phyloP scores from a whole-genome alignment of 208 protist species.

The Crithidia expoeki region DNA sequence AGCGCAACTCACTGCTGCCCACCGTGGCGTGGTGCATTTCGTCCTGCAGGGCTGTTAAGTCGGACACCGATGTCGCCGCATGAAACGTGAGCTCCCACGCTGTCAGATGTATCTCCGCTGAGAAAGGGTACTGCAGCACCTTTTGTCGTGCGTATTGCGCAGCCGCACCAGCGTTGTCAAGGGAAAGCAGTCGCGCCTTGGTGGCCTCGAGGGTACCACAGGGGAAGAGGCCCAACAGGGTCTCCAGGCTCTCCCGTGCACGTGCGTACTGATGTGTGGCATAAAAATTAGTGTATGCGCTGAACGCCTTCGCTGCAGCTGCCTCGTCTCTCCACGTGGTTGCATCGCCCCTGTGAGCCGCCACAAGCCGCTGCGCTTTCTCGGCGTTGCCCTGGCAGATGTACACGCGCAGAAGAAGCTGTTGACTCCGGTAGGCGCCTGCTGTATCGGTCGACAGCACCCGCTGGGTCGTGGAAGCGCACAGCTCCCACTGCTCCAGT shows the following conservation, averaged over 20 bases:
- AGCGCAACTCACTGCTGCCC: slow-evolving; percentile 39
- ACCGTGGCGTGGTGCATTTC: slow-evolving; percentile 29
- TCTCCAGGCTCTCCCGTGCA: slow-evolving; percentile 50
- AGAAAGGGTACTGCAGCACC: slow-evolving; percentile 37
- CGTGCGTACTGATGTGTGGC: slow-evolving; percentile 46
- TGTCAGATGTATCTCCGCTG: slow-evolving; percentile 49
- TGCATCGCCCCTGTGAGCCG: slow-evolving; percentile 28
- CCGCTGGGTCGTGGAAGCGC: slow-evolving; percentile 37
- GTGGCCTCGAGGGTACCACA: slow-evolving; percentile 61
- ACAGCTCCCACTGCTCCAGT: slow-evolving; percentile 53
- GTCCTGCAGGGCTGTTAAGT: slow-evolving; percentile 38
- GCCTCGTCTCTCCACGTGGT: slow-evolving; percentile 39
- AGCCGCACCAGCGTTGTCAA: slow-evolving; percentile 38
- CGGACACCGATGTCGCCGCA: slow-evolving; percentile 27
- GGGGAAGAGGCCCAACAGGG: slow-evolving; percentile 40
- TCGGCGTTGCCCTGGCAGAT: slow-evolving; percentile 37
- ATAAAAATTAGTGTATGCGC: slow-evolving; percentile 43
- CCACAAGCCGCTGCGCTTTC: slow-evolving; percentile 38
- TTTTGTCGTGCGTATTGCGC: slow-evolving; percentile 33
- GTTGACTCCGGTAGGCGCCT: slow-evolving; percentile 39
- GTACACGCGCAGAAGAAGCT: slow-evolving; percentile 42
- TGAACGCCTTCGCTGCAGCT: slow-evolving; percentile 43
- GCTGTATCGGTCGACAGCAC: slow-evolving; percentile 43
- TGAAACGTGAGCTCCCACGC: slow-evolving; percentile 56
- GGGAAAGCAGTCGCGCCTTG: slow-evolving; percentile 54